A percentile compares a stretch with the other conserved stretches of the same genome.
Conservation (phyloP, 2,329 filamentous ascomycete species). For the Myriosclerotinia scirpicola region DNA sequence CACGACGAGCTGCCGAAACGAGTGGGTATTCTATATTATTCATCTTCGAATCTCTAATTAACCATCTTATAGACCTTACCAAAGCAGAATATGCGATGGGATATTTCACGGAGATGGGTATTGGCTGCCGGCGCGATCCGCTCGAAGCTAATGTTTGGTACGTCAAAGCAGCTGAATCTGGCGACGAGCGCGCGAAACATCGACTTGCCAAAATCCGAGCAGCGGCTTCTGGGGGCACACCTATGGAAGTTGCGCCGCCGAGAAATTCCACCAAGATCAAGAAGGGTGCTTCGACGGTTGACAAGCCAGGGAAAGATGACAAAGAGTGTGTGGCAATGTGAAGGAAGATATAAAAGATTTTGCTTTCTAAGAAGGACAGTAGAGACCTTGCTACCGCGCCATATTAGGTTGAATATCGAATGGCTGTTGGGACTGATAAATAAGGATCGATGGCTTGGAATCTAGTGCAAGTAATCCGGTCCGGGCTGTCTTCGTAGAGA, state of each 20-base stretch:
- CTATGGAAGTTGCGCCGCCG: constrained; percentile 39
- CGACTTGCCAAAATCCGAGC: constrained; percentile 82
- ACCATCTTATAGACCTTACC: constrained; percentile 37
- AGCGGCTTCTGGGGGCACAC: constrained; percentile 58
- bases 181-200: constrained; percentile 86
- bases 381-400: background rate
- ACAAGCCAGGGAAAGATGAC: constrained; percentile 32
- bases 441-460: background rate
- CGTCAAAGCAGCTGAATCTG: constrained; percentile 88
- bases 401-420: background rate
- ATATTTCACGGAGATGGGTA: constrained; percentile 98
- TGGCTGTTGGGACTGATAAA: background rate
- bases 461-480: background rate
- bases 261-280: constrained; percentile 37
- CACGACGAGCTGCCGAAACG: constrained; percentile 77
- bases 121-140: constrained; percentile 90
- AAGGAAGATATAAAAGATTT: background rate
- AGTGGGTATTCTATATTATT: constrained; percentile 56
- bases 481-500: background rate
- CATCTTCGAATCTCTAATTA: constrained; percentile 7
- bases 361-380: background rate
- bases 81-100: constrained; percentile 92
- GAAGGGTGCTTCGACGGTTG: constrained; percentile 32
- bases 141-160: constrained; percentile 98
- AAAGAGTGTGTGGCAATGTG: constrained; percentile 39